phyloP scores from a whole-genome alignment of 257 asterid species.

The Mitragyna speciosa region DNA sequence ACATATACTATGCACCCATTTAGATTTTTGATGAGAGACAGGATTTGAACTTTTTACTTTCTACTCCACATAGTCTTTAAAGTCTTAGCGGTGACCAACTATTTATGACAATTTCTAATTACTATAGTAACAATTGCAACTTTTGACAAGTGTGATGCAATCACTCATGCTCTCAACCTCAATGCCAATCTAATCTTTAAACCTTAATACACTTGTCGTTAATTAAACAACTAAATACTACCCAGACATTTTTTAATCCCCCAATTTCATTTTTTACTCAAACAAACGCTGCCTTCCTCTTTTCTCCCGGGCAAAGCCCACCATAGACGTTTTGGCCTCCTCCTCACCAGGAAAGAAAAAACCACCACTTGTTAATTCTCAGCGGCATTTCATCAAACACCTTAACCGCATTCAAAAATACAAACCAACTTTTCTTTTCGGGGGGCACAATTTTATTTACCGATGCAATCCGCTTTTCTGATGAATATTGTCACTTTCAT shows the following conservation, averaged over 20 bases:
- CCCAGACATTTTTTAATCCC: too few species aligned
- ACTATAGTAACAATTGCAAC: not conserved
- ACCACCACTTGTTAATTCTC: not conserved
- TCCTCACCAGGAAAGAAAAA: constrained; percentile 3
- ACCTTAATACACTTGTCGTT: not conserved
- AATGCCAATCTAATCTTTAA: not conserved
- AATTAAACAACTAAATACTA: too few species aligned
- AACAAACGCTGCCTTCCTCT: not conserved
- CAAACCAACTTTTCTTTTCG: constrained; percentile 14
- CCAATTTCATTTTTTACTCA: not conserved
- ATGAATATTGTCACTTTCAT: constrained; percentile 45
- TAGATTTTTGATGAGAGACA: too few species aligned
- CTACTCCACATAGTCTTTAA: too few species aligned
- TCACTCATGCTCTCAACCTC: not conserved
- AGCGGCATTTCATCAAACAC: not conserved
- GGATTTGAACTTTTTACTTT: too few species aligned
- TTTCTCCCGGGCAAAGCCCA: not conserved
- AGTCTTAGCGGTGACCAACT: too few species aligned
- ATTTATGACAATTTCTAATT: not conserved
- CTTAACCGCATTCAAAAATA: not conserved
- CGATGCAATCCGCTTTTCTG: constrained; percentile 61
- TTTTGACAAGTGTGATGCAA: not conserved
- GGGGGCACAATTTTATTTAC: constrained; percentile 1
- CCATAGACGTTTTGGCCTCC: not conserved
- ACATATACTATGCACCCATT: too few species aligned